Evolutionary conservation across 2,329 filamentous ascomycete genomes (phyloP).

Genomic region (Exserohilum turcica): DNA sequence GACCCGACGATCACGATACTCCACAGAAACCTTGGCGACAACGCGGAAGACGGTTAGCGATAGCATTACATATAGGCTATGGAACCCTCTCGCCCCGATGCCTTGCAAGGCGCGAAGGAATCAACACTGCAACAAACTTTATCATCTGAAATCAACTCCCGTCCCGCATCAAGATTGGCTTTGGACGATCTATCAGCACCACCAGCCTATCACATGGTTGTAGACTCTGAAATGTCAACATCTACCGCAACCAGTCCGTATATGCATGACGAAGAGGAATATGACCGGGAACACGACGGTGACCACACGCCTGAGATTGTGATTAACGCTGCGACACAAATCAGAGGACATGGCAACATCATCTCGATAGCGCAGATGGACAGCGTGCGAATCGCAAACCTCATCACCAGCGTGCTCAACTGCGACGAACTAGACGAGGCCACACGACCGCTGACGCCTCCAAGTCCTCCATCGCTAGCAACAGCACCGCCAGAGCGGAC

Average conservation of each 20-base stretch:
- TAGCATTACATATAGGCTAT: constrained; percentile 17
- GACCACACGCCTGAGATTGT: constrained; percentile 37
- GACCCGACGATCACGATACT: constrained; percentile 26
- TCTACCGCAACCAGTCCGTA: constrained; percentile 29
- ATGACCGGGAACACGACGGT: constrained; percentile 23
- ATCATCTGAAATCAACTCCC: too few species aligned
- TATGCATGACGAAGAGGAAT: constrained; percentile 23
- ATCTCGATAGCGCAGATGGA: constrained; percentile 42
- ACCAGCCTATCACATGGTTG: constrained; percentile 40
- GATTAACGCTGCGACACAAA: constrained; percentile 43
- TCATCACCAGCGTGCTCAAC: constrained; percentile 31
- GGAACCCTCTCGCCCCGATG: constrained; percentile 28
- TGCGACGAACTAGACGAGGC: constrained; percentile 5
- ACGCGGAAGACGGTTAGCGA: not conserved
- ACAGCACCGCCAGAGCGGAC: constrained; percentile 7
- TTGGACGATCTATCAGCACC: constrained; percentile 31
- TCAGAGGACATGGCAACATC: constrained; percentile 43
- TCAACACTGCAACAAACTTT: constrained; percentile 11
- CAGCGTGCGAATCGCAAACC: constrained; percentile 32
- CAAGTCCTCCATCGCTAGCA: constrained; percentile 6
- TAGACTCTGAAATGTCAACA: constrained; percentile 27
- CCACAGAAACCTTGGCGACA: constrained; percentile 6
- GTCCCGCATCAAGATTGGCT: constrained; percentile 1
- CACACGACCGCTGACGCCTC: not conserved
- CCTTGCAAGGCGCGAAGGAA: constrained; percentile 29